phyloP scores from a whole-genome alignment of 225 moss, liverwort and hornwort species.

The Thuidium tamariscinum region DNA sequence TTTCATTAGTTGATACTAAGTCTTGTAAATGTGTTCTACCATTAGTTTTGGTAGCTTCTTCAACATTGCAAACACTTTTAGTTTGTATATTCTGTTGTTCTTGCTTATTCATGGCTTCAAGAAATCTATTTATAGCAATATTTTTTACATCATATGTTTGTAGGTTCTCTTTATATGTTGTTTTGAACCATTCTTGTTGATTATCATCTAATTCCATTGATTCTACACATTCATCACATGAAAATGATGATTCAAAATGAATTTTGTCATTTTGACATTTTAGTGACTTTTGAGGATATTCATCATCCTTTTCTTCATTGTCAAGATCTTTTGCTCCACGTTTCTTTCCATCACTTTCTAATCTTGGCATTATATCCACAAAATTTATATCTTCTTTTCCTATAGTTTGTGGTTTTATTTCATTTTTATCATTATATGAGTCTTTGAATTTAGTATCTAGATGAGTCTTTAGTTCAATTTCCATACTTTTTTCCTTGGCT shows the following conservation, averaged over 20 bases:
- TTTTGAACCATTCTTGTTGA: neutral
- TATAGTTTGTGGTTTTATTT: neutral
- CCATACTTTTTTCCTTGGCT: neutral
- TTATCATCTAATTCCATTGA: slow-evolving; percentile 8
- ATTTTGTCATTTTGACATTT: neutral
- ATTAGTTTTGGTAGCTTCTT: neutral
- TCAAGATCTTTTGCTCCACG: neutral
- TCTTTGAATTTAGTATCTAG: neutral
- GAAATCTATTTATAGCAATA: neutral
- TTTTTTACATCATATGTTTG: neutral
- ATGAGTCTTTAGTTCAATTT: neutral
- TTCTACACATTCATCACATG: neutral
- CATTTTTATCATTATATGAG: neutral
- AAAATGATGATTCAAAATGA: neutral
- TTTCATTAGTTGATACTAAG: neutral
- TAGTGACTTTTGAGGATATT: slow-evolving; percentile 9
- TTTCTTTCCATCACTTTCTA: slow-evolving; percentile 8
- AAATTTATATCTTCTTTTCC: neutral
- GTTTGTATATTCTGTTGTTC: neutral
- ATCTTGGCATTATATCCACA: neutral
- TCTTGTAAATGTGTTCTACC: neutral
- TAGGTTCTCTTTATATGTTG: neutral
- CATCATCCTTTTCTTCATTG: neutral
- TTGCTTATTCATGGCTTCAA: slow-evolving; percentile 9
- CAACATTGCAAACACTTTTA: neutral